These are phyloP conservation scores for Starmerella scarabaei DNA, from an alignment of 805 yeast species.

Conservation along the genomic window DNA sequence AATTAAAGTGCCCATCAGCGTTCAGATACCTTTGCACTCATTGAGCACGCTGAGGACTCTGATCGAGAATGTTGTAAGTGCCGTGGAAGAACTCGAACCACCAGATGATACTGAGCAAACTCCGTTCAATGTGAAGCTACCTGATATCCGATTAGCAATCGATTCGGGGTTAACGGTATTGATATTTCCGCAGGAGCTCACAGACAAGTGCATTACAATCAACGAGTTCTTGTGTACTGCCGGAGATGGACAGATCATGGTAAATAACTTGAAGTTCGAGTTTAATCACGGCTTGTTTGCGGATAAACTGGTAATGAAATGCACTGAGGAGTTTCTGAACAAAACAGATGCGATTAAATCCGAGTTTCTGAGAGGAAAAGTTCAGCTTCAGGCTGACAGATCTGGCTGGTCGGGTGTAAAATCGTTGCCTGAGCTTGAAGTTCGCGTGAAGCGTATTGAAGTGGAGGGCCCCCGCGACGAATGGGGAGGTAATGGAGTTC, in stretches of 20 bases:
- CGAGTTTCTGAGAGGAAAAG: no score
- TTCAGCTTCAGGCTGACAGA: no score
- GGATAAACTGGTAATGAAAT: not conserved
- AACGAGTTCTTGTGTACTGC: conserved; percentile 15
- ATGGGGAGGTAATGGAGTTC: not conserved
- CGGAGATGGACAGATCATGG: conserved; percentile 15
- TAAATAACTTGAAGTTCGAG: conserved; percentile 1
- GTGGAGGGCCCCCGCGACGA: not conserved
- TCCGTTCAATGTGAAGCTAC: conserved; percentile 9
- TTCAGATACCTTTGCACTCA: conserved; percentile 1
- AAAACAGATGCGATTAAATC: not conserved
- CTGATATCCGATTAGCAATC: conserved; percentile 16
- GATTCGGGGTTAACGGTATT: conserved; percentile 12
- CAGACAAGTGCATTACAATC: conserved; percentile 4
- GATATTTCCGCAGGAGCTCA: conserved; percentile 13
- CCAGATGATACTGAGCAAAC: conserved; percentile 17
- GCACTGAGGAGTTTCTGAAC: not conserved
- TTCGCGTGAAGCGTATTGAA: not conserved
- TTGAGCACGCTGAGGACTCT: not conserved
- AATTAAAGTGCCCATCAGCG: conserved; percentile 4
- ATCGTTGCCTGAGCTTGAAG: not conserved
- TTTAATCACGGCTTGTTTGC: not conserved
- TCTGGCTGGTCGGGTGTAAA: not conserved
- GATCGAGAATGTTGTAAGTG: not conserved
- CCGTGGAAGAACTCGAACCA: conserved; percentile 3